Base-by-base conservation (phyloP, 1,284 basidiomycete species). In the Puccinia polysora region DNA sequence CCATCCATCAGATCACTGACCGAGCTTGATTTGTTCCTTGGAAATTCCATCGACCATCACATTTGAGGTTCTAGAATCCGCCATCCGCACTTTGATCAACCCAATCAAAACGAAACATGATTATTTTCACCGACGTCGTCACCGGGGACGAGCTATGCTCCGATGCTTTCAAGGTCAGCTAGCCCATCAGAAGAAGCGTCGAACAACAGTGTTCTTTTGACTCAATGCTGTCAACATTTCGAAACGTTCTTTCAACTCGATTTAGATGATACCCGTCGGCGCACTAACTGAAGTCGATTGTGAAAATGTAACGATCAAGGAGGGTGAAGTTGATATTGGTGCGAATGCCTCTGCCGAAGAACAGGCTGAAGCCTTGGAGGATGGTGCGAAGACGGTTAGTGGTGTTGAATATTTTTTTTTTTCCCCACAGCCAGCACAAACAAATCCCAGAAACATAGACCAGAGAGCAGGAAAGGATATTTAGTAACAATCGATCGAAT, bases 221-320 rank as follows among this genome's bases (percentile, higher is more conserved):
- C n/a, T n/a, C n/a, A n/a, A n/a, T n/a, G n/a, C n/a, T n/a, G n/a
- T n/a, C n/a, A n/a, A n/a, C n/a, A n/a, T n/a, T n/a, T n/a, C n/a
- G n/a, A n/a, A n/a, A n/a, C n/a, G n/a, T n/a, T n/a, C n/a, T 38
- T 20, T 52, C 47, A 59, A 12, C 32, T 50, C 20, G 0, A 62
- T n/a, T 23, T 32, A 65, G 73, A 68, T 76, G 79, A 93, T 92
- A 83, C 73, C 81, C 72, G 80, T 96, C 77, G 87, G 87, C 79
- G 85, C 93, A 77, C 90, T 89, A 75, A 94, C 84, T 81, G 95
- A 98, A 83, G 91, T 97, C 67, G 86, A 98, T 81, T 94, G 91
- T 80, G 75, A 82, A 74, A 80, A 86, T 82, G 87, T 96, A 78
- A 83, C 82, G 71, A 79, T 96, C 77, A 91, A 90, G 81, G 83